Evolutionary conservation across 1,284 basidiomycete species (phyloP).

Genomic region (Irpex sp.): DNA sequence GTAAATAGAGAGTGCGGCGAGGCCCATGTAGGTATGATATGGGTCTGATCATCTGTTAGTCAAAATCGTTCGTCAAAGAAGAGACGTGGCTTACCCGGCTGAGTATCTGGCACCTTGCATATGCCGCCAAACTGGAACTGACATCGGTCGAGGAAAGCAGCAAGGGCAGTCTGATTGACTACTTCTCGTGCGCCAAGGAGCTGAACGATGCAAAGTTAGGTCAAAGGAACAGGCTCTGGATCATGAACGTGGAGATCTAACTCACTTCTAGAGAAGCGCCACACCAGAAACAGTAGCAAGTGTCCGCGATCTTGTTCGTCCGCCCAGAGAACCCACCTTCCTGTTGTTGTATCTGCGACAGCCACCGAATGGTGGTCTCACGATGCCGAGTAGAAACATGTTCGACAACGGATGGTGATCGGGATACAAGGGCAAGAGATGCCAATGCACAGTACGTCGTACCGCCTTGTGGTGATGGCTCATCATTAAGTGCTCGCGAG

Average conservation of each 20-base stretch:
- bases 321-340: constrained; percentile 81
- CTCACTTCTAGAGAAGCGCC: constrained; percentile 71
- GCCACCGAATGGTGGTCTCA: constrained; percentile 65
- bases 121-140: constrained; percentile 87
- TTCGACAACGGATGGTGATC: constrained; percentile 18
- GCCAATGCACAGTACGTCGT: constrained; percentile 92
- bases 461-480: constrained; percentile 52
- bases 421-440: constrained; percentile 52
- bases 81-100: constrained; percentile 47
- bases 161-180: constrained; percentile 51
- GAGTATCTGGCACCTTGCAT: constrained; percentile 72
- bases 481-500: background rate
- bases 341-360: constrained; percentile 61
- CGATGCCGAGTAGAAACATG: constrained; percentile 39
- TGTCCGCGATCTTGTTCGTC: constrained; percentile 81
- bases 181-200: constrained; percentile 55
- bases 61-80: background rate
- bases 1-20: constrained; percentile 74
- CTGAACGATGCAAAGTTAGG: constrained; percentile 30
- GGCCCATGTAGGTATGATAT: constrained; percentile 85
- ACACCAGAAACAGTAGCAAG: constrained; percentile 96
- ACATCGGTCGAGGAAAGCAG: constrained; percentile 62
- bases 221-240: background rate
- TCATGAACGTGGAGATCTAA: constrained; percentile 2
- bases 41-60: constrained; percentile 49